Base-by-base conservation (phyloP, 768 basidiomycete genomes). In the Collybia sp. region DNA sequence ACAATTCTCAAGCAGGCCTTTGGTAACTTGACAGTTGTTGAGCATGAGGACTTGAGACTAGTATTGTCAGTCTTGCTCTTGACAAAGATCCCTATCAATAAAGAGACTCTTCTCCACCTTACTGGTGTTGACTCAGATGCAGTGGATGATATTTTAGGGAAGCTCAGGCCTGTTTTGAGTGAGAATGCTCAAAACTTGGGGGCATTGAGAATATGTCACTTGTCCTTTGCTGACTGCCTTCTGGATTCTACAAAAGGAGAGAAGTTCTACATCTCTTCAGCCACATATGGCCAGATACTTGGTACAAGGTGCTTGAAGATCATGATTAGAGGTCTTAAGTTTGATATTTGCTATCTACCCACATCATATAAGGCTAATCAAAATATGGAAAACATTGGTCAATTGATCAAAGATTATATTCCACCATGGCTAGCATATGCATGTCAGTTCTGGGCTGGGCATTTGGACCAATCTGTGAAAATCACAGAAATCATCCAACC, bases 401-500 rank as follows among this genome's bases (percentile, higher is more conserved):
- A n/a, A n/a, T n/a, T n/a, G n/a, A n/a, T n/a, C n/a, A n/a, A n/a
- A n/a, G n/a, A n/a, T n/a, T n/a, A n/a, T n/a, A n/a, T n/a, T n/a
- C n/a, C n/a, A n/a, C n/a, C n/a, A n/a, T n/a, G n/a, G n/a, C n/a
- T n/a, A n/a, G n/a, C n/a, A n/a, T n/a, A n/a, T n/a, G n/a, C n/a
- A n/a, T n/a, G n/a, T n/a, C n/a, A n/a, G n/a, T n/a, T n/a, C n/a
- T n/a, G n/a, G n/a, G n/a, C n/a, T n/a, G n/a, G n/a, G n/a, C n/a
- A n/a, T n/a, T n/a, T n/a, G 15, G 67, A 74, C 16, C 51, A 67
- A 1, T 43, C 54, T 6, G 50, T 54, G 11, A 47, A 73, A 2
- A 51, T 55, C 3, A 73, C 73, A 46, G 50, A 68, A 10, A 70
- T 68, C 45, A 53, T 53, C 20, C 67, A 56, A 33, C 72, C 68